phyloP scores from a whole-genome alignment of 2,329 filamentous ascomycete species.

The Ophiocordyceps camponoti-saundersi region DNA sequence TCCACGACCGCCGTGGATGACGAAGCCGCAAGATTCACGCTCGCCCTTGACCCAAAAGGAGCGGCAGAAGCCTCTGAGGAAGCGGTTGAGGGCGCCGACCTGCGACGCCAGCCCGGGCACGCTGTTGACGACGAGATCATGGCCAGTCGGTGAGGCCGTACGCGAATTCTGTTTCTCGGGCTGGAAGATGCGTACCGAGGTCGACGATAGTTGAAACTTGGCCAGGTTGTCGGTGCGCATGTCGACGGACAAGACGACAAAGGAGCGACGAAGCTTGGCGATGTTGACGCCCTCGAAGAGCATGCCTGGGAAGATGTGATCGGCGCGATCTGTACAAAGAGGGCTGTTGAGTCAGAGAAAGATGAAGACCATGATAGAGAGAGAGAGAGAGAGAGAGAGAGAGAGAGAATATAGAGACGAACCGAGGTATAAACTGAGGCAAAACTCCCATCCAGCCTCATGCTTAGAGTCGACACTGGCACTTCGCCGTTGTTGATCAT shows the following conservation, averaged over 20 bases:
- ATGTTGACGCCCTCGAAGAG: conserved; percentile 42
- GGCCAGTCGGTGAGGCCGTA: conserved; percentile 7
- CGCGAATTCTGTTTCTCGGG: conserved; percentile 10
- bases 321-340: conserved; percentile 34
- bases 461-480: conserved; percentile 7
- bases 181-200: conserved; percentile 19
- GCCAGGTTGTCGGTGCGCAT: conserved; percentile 25
- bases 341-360: not conserved
- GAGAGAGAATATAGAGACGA: conserved; percentile 1
- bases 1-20: conserved; percentile 67
- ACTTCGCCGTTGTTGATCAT: conserved; percentile 11
- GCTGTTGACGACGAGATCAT: conserved; percentile 27
- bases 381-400: not conserved
- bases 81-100: conserved; percentile 47
- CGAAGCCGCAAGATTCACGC: conserved; percentile 36
- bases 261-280: conserved; percentile 20
- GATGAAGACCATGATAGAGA: not conserved
- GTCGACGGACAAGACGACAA: conserved; percentile 41
- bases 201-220: conserved; percentile 21
- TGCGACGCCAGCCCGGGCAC: conserved; percentile 55
- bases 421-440: conserved; percentile 17
- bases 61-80: conserved; percentile 38
- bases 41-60: conserved; percentile 13
- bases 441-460: conserved; percentile 17
- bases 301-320: conserved; percentile 54